Percentiles rank a stretch among this genome's conserved stretches.
phyloP scores from a whole-genome alignment of 1,284 basidiomycete species.

The Ustilago tritici region DNA sequence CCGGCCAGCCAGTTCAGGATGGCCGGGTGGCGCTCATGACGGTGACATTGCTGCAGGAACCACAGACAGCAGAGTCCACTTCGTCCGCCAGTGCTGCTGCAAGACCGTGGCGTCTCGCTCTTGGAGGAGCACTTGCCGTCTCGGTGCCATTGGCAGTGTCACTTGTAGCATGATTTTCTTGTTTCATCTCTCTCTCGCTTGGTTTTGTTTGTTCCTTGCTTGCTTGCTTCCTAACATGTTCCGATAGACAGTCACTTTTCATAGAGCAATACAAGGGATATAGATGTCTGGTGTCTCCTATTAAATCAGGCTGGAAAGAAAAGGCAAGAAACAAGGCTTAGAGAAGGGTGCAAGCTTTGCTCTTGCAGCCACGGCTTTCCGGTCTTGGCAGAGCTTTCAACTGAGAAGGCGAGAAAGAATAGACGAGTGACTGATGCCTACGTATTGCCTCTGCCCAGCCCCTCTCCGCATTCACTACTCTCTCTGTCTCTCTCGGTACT shows the following conservation, averaged over 20 bases:
- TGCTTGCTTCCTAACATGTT: neutral
- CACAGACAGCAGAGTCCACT: neutral
- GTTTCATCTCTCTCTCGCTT: neutral
- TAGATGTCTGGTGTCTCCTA: conserved; percentile 3
- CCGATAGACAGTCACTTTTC: neutral
- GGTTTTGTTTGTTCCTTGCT: neutral
- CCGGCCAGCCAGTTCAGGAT: conserved; percentile 79
- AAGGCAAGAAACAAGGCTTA: conserved; percentile 65
- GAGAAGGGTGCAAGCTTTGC: conserved; percentile 75
- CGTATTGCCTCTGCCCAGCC: too few relatives aligned
- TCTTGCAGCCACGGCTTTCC: conserved; percentile 72
- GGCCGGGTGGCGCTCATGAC: conserved; percentile 86
- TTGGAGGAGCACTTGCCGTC: neutral
- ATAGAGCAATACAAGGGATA: conserved; percentile 3
- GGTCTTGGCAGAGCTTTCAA: conserved; percentile 89
- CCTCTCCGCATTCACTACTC: neutral
- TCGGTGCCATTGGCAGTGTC: neutral
- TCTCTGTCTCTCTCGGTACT: neutral
- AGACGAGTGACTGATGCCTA: too few relatives aligned
- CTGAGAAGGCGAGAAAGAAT: too few relatives aligned
- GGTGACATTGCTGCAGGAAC: conserved; percentile 71
- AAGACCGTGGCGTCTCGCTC: neutral
- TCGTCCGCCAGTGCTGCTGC: neutral
- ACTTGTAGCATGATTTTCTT: neutral
- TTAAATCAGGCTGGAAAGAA: neutral